Evolutionary conservation across 2,329 filamentous ascomycete genomes (phyloP).

Genomic region (Beauveria sp.): DNA sequence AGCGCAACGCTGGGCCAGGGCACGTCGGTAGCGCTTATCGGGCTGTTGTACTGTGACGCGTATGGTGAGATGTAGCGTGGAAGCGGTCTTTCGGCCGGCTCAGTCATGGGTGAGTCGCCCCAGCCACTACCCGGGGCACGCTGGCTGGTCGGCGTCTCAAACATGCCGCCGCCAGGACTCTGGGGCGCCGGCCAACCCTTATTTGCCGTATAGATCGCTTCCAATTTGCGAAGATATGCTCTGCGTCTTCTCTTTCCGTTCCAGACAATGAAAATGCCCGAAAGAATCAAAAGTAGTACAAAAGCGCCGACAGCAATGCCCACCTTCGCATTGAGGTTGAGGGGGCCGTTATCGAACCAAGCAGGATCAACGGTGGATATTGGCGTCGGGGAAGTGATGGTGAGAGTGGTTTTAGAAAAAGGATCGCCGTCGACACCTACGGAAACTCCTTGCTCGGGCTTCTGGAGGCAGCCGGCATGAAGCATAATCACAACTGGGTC

Average conservation of each 20-base stretch:
- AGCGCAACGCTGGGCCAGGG: conserved; percentile 28
- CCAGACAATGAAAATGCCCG: conserved; percentile 47
- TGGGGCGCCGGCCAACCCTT: conserved; percentile 36
- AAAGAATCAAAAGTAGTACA: conserved; percentile 36
- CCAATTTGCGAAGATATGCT: conserved; percentile 41
- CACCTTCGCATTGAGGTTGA: conserved; percentile 48
- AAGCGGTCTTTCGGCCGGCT: conserved; percentile 30
- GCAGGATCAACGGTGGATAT: conserved; percentile 31
- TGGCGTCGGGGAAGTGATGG: conserved; percentile 41
- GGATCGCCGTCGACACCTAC: conserved; percentile 44
- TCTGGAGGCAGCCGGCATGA: conserved; percentile 48
- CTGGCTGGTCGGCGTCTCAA: conserved; percentile 46
- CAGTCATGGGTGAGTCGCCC: conserved; percentile 45
- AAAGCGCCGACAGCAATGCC: conserved; percentile 49
- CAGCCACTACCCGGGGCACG: conserved; percentile 40
- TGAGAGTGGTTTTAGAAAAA: conserved; percentile 37
- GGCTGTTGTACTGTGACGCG: conserved; percentile 51
- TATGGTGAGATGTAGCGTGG: conserved; percentile 52
- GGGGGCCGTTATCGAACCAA: conserved; percentile 34
- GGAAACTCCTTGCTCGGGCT: conserved; percentile 36
- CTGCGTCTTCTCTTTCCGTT: conserved; percentile 49
- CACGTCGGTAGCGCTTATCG: conserved; percentile 38
- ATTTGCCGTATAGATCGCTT: conserved; percentile 27
- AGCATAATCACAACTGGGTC: conserved; percentile 40
- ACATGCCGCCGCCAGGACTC: conserved; percentile 17